Evolutionary conservation across 768 basidiomycete genomes (phyloP), one percentile per base, ranked within the genome.

Genomic region (Boletus vinaceobasis): DNA sequence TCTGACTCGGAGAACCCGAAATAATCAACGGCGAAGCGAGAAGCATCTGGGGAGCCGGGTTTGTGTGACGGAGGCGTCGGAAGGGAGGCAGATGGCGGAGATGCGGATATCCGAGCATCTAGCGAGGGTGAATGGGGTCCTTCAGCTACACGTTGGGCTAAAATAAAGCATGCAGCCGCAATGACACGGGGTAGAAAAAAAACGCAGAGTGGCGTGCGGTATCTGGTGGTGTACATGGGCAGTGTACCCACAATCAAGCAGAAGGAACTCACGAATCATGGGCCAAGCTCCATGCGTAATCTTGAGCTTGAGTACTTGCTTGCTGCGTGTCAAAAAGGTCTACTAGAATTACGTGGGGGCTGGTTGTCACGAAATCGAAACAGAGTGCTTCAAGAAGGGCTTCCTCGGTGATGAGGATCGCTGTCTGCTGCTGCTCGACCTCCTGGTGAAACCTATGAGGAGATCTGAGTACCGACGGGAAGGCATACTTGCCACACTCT

Each of bases 201-300:
- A 42, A 92, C 64, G 66, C 90, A 92, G 21, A 92, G 71, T 4
- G 90, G 88, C 4, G 87, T 92, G 59, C 92, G 81, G 70, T 86
- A 90, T 49, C 91, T 92, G 64, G 23, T 27, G 43, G 55, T 48
- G 36, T 32, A 37, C 35, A 54, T 56, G 55, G 45, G 57, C 36
- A 52, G 35, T 48, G 49, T 38, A 43, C 38, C 31, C n/a, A 36
- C 46, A 36, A 48, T 33, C 26, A 40, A 21, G 31, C 35, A 43
- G 35, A 47, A 23, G 14, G 39, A 35, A 79, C 79, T 71, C 55
- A 93, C 91, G 91, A 90, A 74, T 93, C 91, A 71, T 91, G 88
- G 14, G 90, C 87, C 48, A 93, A 76, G 57, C 88, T 89, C 92
- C 90, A 93, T 13, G 89, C 84, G 64, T 82, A 86, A 64, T 91